These are phyloP conservation scores for Solanum microdontum DNA, from an alignment of 257 asterid genomes.

Conservation along the genomic window DNA sequence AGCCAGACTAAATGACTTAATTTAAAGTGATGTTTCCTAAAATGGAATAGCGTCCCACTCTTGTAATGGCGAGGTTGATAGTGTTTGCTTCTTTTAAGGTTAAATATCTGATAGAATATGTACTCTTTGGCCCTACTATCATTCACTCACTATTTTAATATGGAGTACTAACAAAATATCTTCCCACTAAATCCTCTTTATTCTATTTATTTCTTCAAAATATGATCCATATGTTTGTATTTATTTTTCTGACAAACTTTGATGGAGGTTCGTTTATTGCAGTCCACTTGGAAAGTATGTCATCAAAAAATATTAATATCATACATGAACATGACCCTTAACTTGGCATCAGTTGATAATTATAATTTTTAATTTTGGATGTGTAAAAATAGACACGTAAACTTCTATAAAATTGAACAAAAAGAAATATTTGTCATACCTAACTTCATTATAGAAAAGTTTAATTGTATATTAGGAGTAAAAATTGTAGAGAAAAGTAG, in stretches of 20 bases:
- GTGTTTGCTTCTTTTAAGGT: constrained; percentile 25
- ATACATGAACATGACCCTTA: too few relatives aligned
- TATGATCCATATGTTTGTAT: background rate
- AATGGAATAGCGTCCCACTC: constrained; percentile 26
- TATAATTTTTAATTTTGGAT: too few relatives aligned
- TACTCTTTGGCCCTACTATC: constrained; percentile 18
- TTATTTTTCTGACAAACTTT: background rate
- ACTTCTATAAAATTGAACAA: too few relatives aligned
- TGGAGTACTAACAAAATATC: background rate
- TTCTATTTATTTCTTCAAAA: background rate
- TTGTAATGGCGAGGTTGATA: constrained; percentile 24
- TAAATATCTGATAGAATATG: constrained; percentile 24
- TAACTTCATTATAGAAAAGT: background rate
- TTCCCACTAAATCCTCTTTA: background rate
- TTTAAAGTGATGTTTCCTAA: constrained; percentile 30
- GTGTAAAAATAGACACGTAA: too few relatives aligned
- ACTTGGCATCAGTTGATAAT: rapidly evolving
- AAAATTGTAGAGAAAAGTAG: background rate
- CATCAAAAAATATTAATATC: too few relatives aligned
- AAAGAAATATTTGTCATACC: background rate
- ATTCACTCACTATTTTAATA: constrained; percentile 5
- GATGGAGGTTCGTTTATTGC: background rate
- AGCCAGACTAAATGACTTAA: constrained; percentile 8
- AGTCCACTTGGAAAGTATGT: background rate
- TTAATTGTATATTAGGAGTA: background rate